Base-by-base conservation (phyloP, 2,329 filamentous ascomycete species). In the Talaromyces sp. region DNA sequence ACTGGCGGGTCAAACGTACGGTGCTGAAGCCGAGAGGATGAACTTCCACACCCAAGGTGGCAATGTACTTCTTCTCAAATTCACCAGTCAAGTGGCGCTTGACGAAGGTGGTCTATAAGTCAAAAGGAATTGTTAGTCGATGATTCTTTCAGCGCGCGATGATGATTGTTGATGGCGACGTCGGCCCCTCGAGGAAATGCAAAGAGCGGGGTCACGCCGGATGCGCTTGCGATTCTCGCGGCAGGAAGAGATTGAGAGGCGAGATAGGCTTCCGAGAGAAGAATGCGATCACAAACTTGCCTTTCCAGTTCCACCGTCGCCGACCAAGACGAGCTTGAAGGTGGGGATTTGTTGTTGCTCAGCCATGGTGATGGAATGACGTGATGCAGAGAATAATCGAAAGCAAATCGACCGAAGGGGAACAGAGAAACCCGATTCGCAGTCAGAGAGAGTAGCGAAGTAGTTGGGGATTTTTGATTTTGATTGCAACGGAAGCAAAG, bases 51-150 rank as follows among this genome's bases (percentile, higher is more conserved):
- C 94, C 94, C 68, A 99, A 91, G 63, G 94, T 99, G 73, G 94
- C 94, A 80, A 99, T 97, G 84, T 99, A 99, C 85, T 97, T 99
- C 90, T 99, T 99, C 84, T 99, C 94, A 78, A 99, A 99, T 80
- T 99, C 94, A 79, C 94, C 94, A 76, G 94, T 99, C 87, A 97
- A 87, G 83, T 99, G 94, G 77, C 94, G 94, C 89, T 99, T 99
- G 85, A 99, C 94, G 81, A 99, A 99, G 77, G 94, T 99, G 78
- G 94, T 99, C 94, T 99, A 75, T 51, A 35, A 31, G 14, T 38
- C 29, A 52, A 4, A 26, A 11, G 14, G 2, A 57, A 1, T 5
- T 31, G 55, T 61, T 55, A 61, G 61, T 46, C 19, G 29, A 31
- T 3, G n/a, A n/a, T 43, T 21, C 19, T 32, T 31, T 41, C 54